Conservation (phyloP, 2,329 filamentous ascomycete genomes). For the Talaromyces sp. region DNA sequence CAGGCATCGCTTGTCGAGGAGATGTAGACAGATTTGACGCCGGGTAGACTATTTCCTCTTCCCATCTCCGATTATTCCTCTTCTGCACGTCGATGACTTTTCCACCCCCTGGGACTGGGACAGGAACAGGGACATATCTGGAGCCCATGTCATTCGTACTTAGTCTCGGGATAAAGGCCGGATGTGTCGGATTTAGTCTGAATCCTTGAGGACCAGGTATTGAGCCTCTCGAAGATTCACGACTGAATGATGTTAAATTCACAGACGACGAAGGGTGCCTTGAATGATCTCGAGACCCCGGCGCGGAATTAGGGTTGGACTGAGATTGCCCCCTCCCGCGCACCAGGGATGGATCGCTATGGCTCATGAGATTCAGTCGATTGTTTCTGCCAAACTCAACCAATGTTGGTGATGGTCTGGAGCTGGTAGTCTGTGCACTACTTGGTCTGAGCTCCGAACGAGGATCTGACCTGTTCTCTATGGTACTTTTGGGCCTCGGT, state of each 20-base stretch:
- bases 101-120: background rate
- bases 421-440: constrained; percentile 25
- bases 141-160: background rate
- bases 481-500: constrained; percentile 18
- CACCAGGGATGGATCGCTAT: constrained; percentile 31
- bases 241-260: background rate
- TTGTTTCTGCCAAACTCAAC: constrained; percentile 28
- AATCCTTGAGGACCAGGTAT: background rate
- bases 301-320: constrained; percentile 24
- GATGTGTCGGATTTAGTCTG: background rate
- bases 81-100: background rate
- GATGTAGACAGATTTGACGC: constrained; percentile 36
- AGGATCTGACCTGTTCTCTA: constrained; percentile 19
- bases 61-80: background rate
- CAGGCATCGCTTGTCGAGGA: constrained; percentile 24
- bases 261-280: constrained; percentile 21
- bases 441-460: constrained; percentile 31
- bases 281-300: constrained; percentile 26
- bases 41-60: constrained; percentile 24
- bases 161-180: background rate
- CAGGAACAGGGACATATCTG: background rate
- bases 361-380: constrained; percentile 29
- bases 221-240: background rate
- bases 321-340: constrained; percentile 20
- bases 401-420: constrained; percentile 30